phyloP scores from a whole-genome alignment of 2,329 filamentous ascomycete genomes.

The Tolypocladium tropicale region DNA sequence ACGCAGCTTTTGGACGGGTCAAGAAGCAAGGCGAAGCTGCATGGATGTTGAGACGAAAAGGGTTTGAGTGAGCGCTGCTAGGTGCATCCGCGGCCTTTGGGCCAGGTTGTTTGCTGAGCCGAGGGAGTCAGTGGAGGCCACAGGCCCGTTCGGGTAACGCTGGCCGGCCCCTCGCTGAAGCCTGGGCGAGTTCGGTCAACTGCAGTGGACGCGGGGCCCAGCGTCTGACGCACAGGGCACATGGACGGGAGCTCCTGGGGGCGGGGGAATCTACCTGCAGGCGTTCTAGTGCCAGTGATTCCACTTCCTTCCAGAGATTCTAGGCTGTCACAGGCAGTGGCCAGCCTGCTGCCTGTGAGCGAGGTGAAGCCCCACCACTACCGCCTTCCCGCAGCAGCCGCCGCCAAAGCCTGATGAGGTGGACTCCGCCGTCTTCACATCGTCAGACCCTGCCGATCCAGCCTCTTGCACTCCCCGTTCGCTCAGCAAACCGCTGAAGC shows the following conservation, averaged over 20 bases:
- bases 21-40: neutral
- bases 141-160: neutral
- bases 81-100: neutral
- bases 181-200: too few relatives aligned
- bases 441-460: neutral
- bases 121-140: conserved; percentile 2
- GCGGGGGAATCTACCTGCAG: neutral
- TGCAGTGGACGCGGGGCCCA: too few relatives aligned
- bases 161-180: neutral
- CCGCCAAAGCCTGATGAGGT: neutral
- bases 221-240: neutral
- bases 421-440: neutral
- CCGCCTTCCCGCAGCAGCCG: neutral
- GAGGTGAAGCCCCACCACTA: neutral
- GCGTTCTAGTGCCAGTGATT: neutral
- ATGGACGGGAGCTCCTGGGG: neutral
- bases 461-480: neutral
- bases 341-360: neutral
- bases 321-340: neutral
- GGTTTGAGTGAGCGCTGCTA: neutral
- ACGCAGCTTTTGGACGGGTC: neutral
- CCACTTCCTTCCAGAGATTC: neutral
- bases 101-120: conserved; percentile 3
- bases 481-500: neutral
- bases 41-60: neutral